Conservation (phyloP, 345 rosid genomes). For the Kandelia obovata region DNA sequence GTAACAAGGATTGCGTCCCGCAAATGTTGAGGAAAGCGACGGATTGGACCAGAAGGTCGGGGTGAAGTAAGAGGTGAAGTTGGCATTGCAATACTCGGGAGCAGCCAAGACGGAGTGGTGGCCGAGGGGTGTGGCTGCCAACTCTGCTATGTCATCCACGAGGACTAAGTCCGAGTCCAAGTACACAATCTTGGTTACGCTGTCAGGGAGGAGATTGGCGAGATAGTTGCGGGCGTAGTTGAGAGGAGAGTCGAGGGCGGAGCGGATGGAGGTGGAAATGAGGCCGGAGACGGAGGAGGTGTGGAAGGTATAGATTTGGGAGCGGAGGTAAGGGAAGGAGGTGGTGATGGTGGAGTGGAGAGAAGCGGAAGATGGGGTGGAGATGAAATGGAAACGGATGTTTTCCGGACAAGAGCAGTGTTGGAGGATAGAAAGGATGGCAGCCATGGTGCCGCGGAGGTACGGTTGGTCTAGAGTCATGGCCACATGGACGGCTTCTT, state of each 20-base stretch:
- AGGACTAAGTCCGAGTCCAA: conserved; percentile 39
- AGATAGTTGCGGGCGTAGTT: conserved; percentile 45
- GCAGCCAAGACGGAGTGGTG: conserved; percentile 31
- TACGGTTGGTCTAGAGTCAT: conserved; percentile 33
- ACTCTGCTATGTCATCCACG: conserved; percentile 36
- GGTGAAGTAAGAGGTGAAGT: conserved; percentile 36
- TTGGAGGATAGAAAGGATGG: conserved; percentile 32
- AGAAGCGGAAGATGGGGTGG: conserved; percentile 21
- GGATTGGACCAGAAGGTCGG: conserved; percentile 44
- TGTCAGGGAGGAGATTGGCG: conserved; percentile 29
- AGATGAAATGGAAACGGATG: conserved; percentile 37
- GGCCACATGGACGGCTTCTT: conserved; percentile 36
- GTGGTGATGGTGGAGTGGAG: conserved; percentile 28
- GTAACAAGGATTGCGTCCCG: conserved; percentile 34
- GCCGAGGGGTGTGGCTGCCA: conserved; percentile 29
- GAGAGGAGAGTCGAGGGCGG: conserved; percentile 41
- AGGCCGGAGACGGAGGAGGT: conserved; percentile 29
- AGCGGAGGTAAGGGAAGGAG: conserved; percentile 41
- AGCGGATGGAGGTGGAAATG: conserved; percentile 41
- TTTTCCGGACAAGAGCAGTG: conserved; percentile 45
- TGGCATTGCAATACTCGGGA: conserved; percentile 41
- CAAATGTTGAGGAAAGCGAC: conserved; percentile 25
- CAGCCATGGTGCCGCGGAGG: conserved; percentile 42
- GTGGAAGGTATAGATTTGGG: conserved; percentile 29
- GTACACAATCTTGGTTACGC: conserved; percentile 29